These are phyloP conservation scores for Ambispora gerdemannii DNA, from an alignment of 192 early-diverging fungal species.

Conservation along the genomic window DNA sequence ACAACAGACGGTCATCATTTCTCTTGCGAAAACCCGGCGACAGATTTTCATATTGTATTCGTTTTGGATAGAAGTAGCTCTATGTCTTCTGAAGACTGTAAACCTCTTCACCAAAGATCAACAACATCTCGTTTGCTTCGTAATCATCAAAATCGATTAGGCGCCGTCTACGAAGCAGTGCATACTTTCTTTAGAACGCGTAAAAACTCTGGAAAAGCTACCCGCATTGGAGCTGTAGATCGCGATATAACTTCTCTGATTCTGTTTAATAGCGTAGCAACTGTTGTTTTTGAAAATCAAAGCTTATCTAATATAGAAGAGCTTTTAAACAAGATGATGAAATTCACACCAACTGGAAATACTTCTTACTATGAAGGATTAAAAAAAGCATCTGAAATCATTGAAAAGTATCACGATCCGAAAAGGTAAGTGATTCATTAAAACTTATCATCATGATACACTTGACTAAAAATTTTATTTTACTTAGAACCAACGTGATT, in stretches of 20 bases:
- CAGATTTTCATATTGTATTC: constrained; percentile 31
- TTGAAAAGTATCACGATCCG: constrained; percentile 12
- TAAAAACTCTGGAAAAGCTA: constrained; percentile 1
- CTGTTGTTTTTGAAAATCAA: constrained; percentile 9
- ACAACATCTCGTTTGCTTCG: neutral
- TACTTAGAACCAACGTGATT: constrained; percentile 9
- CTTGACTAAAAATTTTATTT: neutral
- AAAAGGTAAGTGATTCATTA: constrained; percentile 6
- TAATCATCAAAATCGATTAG: constrained; percentile 29
- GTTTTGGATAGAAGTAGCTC: constrained; percentile 29
- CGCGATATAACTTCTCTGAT: constrained; percentile 24
- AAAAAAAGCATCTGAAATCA: constrained; percentile 8
- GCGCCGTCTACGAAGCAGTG: constrained; percentile 29
- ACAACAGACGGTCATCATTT: constrained; percentile 38
- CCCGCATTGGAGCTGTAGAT: neutral
- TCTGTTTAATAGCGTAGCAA: constrained; percentile 11
- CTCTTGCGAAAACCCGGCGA: constrained; percentile 35
- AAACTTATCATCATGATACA: neutral
- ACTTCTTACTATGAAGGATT: constrained; percentile 14
- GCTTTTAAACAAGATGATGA: constrained; percentile 20
- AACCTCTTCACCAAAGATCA: neutral
- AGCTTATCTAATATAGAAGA: constrained; percentile 2
- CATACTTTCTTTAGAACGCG: constrained; percentile 16
- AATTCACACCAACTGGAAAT: neutral
- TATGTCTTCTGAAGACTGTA: neutral